Evolutionary conservation across 306 rosid genomes (phyloP).

Genomic region (Senna tora): DNA sequence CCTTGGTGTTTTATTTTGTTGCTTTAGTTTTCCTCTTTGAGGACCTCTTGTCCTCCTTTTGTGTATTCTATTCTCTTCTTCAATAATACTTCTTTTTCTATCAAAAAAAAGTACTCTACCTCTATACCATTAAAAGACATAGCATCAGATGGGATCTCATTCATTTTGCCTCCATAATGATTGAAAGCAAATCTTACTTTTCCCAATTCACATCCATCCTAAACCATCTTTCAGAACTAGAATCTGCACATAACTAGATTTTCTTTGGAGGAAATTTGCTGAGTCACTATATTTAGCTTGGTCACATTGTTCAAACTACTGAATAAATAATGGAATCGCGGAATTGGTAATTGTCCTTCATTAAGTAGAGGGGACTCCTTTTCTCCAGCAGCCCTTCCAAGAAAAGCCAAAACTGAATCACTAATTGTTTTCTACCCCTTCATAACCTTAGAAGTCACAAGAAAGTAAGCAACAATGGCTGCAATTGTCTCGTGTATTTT

Average conservation of each 20-base stretch:
- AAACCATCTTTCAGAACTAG: neutral
- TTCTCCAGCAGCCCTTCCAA: neutral
- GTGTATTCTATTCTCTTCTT: no score
- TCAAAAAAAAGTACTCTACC: neutral
- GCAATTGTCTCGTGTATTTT: neutral
- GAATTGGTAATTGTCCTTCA: neutral
- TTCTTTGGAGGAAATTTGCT: neutral
- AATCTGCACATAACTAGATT: neutral
- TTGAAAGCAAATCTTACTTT: neutral
- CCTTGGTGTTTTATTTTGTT: no score
- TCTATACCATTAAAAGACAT: neutral
- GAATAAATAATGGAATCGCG: neutral
- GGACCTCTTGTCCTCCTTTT: no score
- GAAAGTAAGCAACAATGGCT: neutral
- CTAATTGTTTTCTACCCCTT: neutral
- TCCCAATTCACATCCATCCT: neutral
- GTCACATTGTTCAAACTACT: neutral
- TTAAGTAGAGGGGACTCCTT: conserved; percentile 1
- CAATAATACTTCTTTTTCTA: no score
- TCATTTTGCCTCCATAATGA: neutral
- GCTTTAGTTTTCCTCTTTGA: no score
- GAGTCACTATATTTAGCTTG: neutral
- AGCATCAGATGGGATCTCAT: neutral
- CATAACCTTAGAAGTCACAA: neutral
- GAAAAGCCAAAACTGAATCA: neutral